Base-by-base conservation (phyloP, 768 basidiomycete genomes). In the Kwoniella dejecticola region DNA sequence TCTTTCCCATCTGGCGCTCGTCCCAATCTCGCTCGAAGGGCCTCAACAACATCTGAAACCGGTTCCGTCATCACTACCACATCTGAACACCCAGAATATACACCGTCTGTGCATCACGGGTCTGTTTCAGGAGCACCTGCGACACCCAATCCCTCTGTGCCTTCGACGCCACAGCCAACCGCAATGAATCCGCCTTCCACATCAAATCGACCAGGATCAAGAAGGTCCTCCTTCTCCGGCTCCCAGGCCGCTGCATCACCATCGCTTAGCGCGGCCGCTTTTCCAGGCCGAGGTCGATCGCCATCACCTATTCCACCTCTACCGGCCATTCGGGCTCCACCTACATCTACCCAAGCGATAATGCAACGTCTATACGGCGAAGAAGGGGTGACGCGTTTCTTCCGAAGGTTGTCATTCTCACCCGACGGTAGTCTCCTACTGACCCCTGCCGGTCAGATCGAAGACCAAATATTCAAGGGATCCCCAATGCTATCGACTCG, bases 391-490 rank as follows among this genome's bases (percentile, higher is more conserved):
- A 92, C 91, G 3, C 92, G 94, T 70, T 99, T 98, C 82, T 99
- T 98, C 83, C 82, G 96, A 27, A 84, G 96, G 33, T 81, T 99
- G 62, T 88, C 89, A 11, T 99, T 97, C 80, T 92, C 91, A 56
- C 91, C 95, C 1, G 96, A 99, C 75, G 96, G 96, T 0, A 90
- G 88, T 10, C 82, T 99, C 33, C 83, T 99, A 45, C 82, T 98
- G 67, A 98, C 96, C 0, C 96, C 96, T 0, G 95, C 96, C 1
- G 96, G 96, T 0, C 90, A 95, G 74, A 97, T 96, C 71, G 94
- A 98, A 75, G 95, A 98, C 77, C 89, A 91, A 3, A 86, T 89
- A 13, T 86, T 84, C 67, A 66, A 64, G 33, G 69, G 69, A 0
- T 76, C 74, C 3, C 74, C 74, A 3, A 62, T 73, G 69, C 23